Evolutionary conservation across 495 filamentous ascomycete species (phyloP).

Genomic region (Parachaetomium inaequale): DNA sequence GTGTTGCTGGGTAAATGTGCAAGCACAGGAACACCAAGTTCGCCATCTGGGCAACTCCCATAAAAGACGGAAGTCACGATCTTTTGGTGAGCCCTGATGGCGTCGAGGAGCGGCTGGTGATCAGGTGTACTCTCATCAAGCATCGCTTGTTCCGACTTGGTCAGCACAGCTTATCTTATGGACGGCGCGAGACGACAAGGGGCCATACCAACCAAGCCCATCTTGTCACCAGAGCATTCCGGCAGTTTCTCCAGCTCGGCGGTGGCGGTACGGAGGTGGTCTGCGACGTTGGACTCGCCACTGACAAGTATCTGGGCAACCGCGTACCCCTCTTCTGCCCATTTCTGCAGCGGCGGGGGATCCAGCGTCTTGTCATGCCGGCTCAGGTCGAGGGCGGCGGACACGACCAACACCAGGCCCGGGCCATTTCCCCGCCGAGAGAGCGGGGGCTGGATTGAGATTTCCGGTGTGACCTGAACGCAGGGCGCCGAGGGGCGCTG

Average conservation of each 20-base stretch:
- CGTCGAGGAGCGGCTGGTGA: background rate
- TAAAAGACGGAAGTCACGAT: slow-evolving; percentile 38
- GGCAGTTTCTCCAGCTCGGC: slow-evolving; percentile 26
- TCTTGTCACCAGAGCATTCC: slow-evolving; percentile 31
- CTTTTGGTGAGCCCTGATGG: slow-evolving; percentile 16
- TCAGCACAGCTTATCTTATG: background rate
- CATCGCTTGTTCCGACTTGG: background rate
- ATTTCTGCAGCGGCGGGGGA: slow-evolving; percentile 51
- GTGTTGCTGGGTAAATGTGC: slow-evolving; percentile 18
- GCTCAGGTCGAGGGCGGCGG: slow-evolving; percentile 8
- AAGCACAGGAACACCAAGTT: slow-evolving; percentile 17
- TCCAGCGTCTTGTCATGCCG: slow-evolving; percentile 31
- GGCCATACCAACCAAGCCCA: slow-evolving; percentile 38
- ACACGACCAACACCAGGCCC: slow-evolving; percentile 47
- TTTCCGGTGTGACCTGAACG: slow-evolving; percentile 7
- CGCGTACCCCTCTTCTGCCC: slow-evolving; percentile 58
- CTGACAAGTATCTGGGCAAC: slow-evolving; percentile 40
- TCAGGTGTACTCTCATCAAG: background rate
- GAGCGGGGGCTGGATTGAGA: slow-evolving; percentile 50
- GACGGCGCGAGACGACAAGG: background rate
- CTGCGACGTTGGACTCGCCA: background rate
- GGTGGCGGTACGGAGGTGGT: slow-evolving; percentile 17
- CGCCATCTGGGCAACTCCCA: slow-evolving; percentile 5
- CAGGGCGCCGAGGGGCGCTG: slow-evolving; percentile 2
- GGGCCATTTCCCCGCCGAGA: slow-evolving; percentile 55